phyloP scores from a whole-genome alignment of 2,329 filamentous ascomycete species.

The Colletotrichum sp. region DNA sequence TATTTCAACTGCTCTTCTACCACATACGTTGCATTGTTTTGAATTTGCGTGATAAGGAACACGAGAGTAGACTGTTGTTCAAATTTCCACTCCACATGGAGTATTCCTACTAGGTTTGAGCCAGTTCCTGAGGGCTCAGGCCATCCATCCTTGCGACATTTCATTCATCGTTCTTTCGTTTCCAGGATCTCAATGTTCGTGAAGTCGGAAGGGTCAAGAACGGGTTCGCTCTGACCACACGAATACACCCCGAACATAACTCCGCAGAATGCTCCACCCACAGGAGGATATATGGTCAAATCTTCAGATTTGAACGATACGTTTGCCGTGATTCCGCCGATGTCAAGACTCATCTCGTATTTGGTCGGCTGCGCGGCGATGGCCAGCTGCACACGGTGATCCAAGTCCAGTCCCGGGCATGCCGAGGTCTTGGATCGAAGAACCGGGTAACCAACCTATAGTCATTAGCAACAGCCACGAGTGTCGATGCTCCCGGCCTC shows the following conservation, averaged over 20 bases:
- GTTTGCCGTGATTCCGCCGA: not conserved
- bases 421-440: not conserved
- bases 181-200: slow-evolving; percentile 23
- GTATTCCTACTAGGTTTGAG: not conserved
- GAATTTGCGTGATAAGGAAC: not conserved
- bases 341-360: slow-evolving; percentile 24
- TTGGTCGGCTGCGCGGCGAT: slow-evolving; percentile 21
- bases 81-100: not conserved
- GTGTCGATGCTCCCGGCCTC: not conserved
- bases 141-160: not conserved
- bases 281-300: slow-evolving; percentile 30
- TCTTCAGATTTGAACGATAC: slow-evolving; percentile 19
- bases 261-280: slow-evolving; percentile 33
- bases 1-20: not conserved
- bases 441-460: slow-evolving; percentile 1
- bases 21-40: not conserved
- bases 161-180: not conserved
- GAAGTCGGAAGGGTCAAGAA: slow-evolving; percentile 35
- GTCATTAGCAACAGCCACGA: not conserved
- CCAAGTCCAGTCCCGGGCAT: not conserved
- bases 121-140: not conserved
- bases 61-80: not conserved
- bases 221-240: slow-evolving; percentile 31
- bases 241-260: slow-evolving; percentile 35
- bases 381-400: slow-evolving; percentile 7